Evolutionary conservation across 768 basidiomycete genomes (phyloP).

Genomic region (Gymnopilus junonius): DNA sequence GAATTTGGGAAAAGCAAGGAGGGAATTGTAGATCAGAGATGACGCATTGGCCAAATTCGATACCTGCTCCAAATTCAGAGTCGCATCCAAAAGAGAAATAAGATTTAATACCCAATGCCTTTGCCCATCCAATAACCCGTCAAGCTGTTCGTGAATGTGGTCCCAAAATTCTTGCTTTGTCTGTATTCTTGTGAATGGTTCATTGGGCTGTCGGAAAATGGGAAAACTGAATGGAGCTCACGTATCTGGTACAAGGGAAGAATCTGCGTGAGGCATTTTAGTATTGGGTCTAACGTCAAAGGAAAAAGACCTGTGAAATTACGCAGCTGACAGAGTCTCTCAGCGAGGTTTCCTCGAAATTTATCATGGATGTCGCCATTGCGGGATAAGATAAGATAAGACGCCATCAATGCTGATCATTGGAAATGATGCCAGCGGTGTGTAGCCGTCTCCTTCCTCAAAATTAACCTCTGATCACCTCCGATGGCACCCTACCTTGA

Average conservation of each 20-base stretch:
- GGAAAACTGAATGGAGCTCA: slow-evolving; percentile 20
- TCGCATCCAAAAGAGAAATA: neutral
- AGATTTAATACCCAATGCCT: slow-evolving; percentile 69
- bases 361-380: neutral
- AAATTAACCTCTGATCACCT: neutral
- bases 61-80: slow-evolving; percentile 49
- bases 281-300: neutral
- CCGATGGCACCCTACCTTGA: slow-evolving; percentile 79
- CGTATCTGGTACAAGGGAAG: slow-evolving; percentile 68
- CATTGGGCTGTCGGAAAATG: neutral
- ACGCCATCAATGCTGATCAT: neutral
- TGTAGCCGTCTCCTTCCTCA: neutral
- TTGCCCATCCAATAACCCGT: slow-evolving; percentile 64
- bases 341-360: neutral
- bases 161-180: slow-evolving; percentile 83
- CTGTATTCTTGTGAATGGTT: slow-evolving; percentile 48
- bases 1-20: slow-evolving; percentile 65
- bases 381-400: slow-evolving; percentile 32
- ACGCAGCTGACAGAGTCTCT: neutral
- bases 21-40: slow-evolving; percentile 78
- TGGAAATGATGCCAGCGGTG: neutral
- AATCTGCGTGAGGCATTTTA: slow-evolving; percentile 84
- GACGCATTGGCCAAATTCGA: slow-evolving; percentile 89
- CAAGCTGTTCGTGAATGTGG: slow-evolving; percentile 70
- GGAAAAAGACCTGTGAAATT: slow-evolving; percentile 9